Conservation (phyloP, 129 eudicot species). For the Smallanthus sonchifolius region DNA sequence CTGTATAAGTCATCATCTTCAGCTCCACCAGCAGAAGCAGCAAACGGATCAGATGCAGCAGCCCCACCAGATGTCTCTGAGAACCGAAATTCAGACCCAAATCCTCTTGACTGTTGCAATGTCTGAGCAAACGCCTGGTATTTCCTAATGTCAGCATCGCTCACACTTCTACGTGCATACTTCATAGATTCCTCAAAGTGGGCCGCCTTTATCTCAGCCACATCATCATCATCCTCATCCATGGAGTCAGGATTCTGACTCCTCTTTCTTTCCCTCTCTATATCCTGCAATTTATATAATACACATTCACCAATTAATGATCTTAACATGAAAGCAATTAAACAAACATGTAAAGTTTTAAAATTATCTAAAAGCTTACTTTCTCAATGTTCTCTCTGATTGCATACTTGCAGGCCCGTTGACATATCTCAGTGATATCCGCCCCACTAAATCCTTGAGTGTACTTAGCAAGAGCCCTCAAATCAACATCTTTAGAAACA, state of each 20-base stretch:
- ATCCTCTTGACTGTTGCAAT: conserved; percentile 49
- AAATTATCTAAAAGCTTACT: not conserved
- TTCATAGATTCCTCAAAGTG: conserved; percentile 59
- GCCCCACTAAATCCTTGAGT: conserved; percentile 29
- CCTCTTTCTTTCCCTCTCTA: conserved; percentile 41
- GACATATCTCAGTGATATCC: conserved; percentile 10
- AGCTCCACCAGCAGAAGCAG: conserved; percentile 25
- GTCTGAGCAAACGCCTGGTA: conserved; percentile 62
- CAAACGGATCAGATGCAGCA: conserved; percentile 29
- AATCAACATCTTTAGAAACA: conserved; percentile 17
- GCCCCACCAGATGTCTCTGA: conserved; percentile 23
- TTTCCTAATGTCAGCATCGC: conserved; percentile 54
- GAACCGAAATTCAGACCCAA: conserved; percentile 51
- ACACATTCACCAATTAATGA: too few relatives aligned
- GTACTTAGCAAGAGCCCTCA: conserved; percentile 28
- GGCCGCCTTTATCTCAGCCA: conserved; percentile 40
- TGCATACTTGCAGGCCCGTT: conserved; percentile 26
- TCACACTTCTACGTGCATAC: conserved; percentile 51
- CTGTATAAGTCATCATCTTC: conserved; percentile 52
- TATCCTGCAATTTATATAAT: conserved; percentile 20
- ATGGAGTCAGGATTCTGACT: conserved; percentile 41
- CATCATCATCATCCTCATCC: conserved; percentile 51
- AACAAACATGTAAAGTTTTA: too few relatives aligned
- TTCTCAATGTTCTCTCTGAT: conserved; percentile 27
- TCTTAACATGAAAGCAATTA: too few relatives aligned